Evolutionary conservation across 2,329 filamentous ascomycete species (phyloP).

Genomic region (Pseudogymnoascus sp.): DNA sequence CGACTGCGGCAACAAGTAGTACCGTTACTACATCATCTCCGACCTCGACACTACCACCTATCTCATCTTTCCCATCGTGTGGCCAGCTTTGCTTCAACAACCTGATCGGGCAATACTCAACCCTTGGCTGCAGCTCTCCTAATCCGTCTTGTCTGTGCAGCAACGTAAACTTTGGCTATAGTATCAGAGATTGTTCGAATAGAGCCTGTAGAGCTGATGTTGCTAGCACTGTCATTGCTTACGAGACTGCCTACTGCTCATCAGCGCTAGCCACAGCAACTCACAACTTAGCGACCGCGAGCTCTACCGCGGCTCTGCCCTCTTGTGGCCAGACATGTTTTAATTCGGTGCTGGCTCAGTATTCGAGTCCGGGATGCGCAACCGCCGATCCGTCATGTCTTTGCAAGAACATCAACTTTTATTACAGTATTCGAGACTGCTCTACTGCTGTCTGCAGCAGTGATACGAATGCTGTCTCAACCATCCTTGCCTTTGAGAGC

Average conservation of each 20-base stretch:
- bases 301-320: slow-evolving; percentile 7
- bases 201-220: slow-evolving; percentile 28
- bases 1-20: neutral
- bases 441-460: slow-evolving; percentile 30
- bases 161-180: slow-evolving; percentile 33
- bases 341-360: slow-evolving; percentile 34
- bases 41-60: neutral
- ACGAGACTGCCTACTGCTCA: slow-evolving; percentile 13
- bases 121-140: slow-evolving; percentile 30
- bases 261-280: neutral
- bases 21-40: neutral
- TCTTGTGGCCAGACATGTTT: slow-evolving; percentile 24
- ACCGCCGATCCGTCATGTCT: slow-evolving; percentile 31
- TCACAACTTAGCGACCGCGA: neutral
- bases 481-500: slow-evolving; percentile 17
- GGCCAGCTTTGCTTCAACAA: slow-evolving; percentile 27
- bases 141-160: slow-evolving; percentile 34
- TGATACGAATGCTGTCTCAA: slow-evolving; percentile 11
- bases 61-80: slow-evolving; percentile 8
- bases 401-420: slow-evolving; percentile 32
- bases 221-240: slow-evolving; percentile 21
- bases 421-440: slow-evolving; percentile 36
- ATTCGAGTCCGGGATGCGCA: slow-evolving; percentile 29
- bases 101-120: slow-evolving; percentile 32
- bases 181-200: slow-evolving; percentile 36